Conservation (phyloP, 768 basidiomycete genomes). For the Nidularia sp. region DNA sequence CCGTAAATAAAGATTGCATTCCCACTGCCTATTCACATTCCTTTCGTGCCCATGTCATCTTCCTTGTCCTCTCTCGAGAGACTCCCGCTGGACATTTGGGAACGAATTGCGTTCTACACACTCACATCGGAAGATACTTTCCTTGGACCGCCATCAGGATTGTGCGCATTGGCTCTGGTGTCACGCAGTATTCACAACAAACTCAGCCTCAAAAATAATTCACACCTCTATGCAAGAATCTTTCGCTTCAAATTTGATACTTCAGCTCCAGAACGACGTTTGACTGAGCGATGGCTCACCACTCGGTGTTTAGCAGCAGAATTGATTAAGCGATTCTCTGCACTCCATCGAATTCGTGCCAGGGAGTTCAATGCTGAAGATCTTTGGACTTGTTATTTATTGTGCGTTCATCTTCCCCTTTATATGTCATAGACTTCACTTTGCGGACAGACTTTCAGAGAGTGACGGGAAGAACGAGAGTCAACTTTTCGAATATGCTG, state of each 20-base stretch:
- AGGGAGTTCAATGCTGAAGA: conserved; percentile 26
- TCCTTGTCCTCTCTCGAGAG: conserved; percentile 10
- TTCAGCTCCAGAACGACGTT: conserved; percentile 35
- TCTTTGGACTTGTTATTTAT: conserved; percentile 51
- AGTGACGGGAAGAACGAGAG: conserved; percentile 42
- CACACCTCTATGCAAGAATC: conserved; percentile 35
- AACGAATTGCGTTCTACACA: conserved; percentile 38
- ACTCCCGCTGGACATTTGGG: conserved; percentile 25
- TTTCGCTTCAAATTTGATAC: conserved; percentile 43
- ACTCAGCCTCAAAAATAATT: conserved; percentile 29
- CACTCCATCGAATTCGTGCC: conserved; percentile 36
- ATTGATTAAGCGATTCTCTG: conserved; percentile 35
- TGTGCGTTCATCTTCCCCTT: conserved; percentile 30
- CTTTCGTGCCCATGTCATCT: conserved; percentile 9
- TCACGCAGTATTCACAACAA: conserved; percentile 29
- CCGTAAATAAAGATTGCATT: conserved; percentile 10
- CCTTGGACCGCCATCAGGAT: conserved; percentile 37
- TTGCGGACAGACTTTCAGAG: conserved; percentile 43
- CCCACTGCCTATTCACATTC: conserved; percentile 4
- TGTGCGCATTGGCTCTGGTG: conserved; percentile 33
- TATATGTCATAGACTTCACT: no score
- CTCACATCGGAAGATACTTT: conserved; percentile 24
- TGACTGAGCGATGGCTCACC: conserved; percentile 30
- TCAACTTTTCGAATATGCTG: conserved; percentile 40
- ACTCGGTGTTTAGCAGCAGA: conserved; percentile 34